Evolutionary conservation across 1,284 basidiomycete species (phyloP), one percentile per base, ranked within the genome.

Genomic region (Trametes sp.): DNA sequence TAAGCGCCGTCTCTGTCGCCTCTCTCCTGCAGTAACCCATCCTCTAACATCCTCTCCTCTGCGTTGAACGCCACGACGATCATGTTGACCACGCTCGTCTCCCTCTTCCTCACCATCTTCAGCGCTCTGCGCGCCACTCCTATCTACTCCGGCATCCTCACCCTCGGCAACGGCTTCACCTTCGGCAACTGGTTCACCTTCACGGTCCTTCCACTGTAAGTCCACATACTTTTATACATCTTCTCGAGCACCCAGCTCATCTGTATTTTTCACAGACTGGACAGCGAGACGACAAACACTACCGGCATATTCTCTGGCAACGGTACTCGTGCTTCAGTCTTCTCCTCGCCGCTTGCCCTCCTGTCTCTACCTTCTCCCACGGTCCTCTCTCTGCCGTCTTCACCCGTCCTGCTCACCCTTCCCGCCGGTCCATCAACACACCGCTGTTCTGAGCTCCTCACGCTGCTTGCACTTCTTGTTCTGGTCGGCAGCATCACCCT

Each of bases 61-160:
- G 13, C 48, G 21, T 21, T 26, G n/a, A 53, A 21, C 36, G 31
- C 29, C 49, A 23, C 44, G 23, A 33, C 36, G 19, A 24, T 3
- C 45, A 60, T 60, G 59, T 42, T 60, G 35, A 54, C 53, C 46
- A 26, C 45, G 8, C 33, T 60, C 46, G 41, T 60, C 59, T 50
- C 45, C 35, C 10, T 60, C 46, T 49, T 60, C 45, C 46, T 60
- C 52, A 44, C 46, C 28, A 36, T 54, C 52, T 35, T 60, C 46
- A 24, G 46, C 7, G 52, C 53, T 4, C 59, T 60, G 45, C 52
- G 52, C 28, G 59, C 53, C 10, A 42, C 45, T 8, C 52, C 52
- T 7, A 41, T 59, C 23, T 52, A 53, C 50, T n/a, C 49, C 26
- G 29, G 50, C 50, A 36, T 59, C 31, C 57, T 59, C 29, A 52